Conservation (phyloP, 2,329 filamentous ascomycete genomes). For the Dendrostoma leiphaemia region DNA sequence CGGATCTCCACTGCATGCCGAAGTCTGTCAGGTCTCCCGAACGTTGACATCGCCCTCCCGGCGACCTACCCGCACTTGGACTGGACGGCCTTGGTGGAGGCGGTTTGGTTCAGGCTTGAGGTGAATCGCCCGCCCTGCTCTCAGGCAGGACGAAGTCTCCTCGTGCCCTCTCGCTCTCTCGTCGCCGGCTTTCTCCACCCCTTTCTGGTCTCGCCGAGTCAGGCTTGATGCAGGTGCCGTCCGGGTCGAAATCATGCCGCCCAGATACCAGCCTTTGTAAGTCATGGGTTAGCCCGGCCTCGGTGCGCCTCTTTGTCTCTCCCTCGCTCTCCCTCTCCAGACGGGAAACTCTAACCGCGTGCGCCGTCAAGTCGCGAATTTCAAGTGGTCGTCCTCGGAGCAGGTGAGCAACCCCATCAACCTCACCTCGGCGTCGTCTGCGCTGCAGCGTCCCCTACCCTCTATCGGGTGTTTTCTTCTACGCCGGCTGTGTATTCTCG, state of each 20-base stretch:
- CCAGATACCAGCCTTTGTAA: constrained; percentile 20
- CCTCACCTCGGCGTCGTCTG: constrained; percentile 16
- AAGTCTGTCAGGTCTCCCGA: constrained; percentile 9
- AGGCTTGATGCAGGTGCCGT: constrained; percentile 16
- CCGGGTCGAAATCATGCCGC: constrained; percentile 17
- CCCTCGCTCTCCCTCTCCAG: not conserved
- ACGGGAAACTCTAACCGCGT: constrained; percentile 1
- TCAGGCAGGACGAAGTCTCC: not conserved
- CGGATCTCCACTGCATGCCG: constrained; percentile 12
- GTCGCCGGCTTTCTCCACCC: not conserved
- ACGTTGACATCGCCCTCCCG: constrained; percentile 11
- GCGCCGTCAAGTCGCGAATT: constrained; percentile 63
- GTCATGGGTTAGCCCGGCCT: not conserved
- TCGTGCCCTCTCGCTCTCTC: not conserved
- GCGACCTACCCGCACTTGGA: constrained; percentile 7
- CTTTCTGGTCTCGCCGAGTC: not conserved
- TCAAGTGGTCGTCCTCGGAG: constrained; percentile 78
- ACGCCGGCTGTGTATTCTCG: not conserved
- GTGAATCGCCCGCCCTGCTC: constrained; percentile 7
- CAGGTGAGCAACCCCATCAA: constrained; percentile 52
- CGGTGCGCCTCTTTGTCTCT: not conserved
- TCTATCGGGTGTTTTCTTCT: constrained; percentile 4
- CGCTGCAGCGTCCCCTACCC: constrained; percentile 16
- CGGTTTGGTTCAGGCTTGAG: constrained; percentile 7
- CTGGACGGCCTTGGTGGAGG: constrained; percentile 15